Percentiles rank a stretch among this genome's conserved stretches.
phyloP scores from a whole-genome alignment of 805 yeast species.

The Nakazawaea peltata region DNA sequence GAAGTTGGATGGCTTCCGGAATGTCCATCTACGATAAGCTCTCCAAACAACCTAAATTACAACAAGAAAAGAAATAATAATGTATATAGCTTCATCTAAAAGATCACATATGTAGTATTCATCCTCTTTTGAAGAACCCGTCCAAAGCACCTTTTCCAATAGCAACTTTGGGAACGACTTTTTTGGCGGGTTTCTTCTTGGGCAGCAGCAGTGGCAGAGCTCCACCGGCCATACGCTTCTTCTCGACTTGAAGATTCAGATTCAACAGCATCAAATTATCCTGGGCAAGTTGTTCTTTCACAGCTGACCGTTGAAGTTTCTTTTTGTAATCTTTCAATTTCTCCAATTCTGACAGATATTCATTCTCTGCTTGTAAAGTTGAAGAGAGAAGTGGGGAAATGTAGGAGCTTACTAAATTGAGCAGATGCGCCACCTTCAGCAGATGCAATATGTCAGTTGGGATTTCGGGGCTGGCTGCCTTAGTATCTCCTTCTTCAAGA shows the following conservation, averaged over 20 bases:
- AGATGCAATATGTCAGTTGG: slow-evolving; percentile 27
- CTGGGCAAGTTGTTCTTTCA: slow-evolving; percentile 17
- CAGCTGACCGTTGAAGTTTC: slow-evolving; percentile 14
- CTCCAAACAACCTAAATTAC: slow-evolving; percentile 13
- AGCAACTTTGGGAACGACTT: slow-evolving; percentile 28
- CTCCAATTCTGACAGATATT: slow-evolving; percentile 15
- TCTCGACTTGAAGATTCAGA: slow-evolving; percentile 16
- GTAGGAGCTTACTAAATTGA: slow-evolving; percentile 40
- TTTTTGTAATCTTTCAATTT: slow-evolving; percentile 14
- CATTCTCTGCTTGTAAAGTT: slow-evolving; percentile 15
- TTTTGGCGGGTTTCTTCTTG: slow-evolving; percentile 10
- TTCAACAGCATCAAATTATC: slow-evolving; percentile 25
- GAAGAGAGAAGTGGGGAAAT: slow-evolving; percentile 23
- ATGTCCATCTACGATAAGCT: slow-evolving; percentile 61
- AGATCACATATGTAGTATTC: too few species aligned
- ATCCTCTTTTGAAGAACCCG: slow-evolving; percentile 47
- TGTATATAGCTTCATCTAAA: too few species aligned
- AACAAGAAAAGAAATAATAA: slow-evolving; percentile 7
- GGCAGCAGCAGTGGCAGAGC: slow-evolving; percentile 13
- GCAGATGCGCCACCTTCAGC: slow-evolving; percentile 30
- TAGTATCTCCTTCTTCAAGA: slow-evolving; percentile 11
- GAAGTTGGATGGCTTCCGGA: slow-evolving; percentile 70
- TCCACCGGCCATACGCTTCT: slow-evolving; percentile 17
- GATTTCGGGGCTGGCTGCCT: too few species aligned
- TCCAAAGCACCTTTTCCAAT: slow-evolving; percentile 65